A percentile compares a stretch with the other conserved stretches of the same genome.
Evolutionary conservation across 352 stramenopile species (phyloP).

Genomic region (Phytophthora palmivora): DNA sequence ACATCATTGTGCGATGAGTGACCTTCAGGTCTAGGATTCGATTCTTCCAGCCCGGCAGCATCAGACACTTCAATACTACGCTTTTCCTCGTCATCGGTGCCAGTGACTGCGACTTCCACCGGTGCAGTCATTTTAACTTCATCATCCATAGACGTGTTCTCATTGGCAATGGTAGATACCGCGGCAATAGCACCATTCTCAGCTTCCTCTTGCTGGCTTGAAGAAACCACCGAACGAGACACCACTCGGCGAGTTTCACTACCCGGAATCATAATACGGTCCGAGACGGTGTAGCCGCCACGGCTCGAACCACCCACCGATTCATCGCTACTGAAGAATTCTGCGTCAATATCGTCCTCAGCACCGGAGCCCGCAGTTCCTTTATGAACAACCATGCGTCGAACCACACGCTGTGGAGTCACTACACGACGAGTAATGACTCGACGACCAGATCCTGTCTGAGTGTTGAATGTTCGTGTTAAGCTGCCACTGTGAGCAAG

Average conservation of each 20-base stretch:
- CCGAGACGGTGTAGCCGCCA: conserved; percentile 2
- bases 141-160: background rate
- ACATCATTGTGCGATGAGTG: background rate
- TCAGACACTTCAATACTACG: too few species aligned
- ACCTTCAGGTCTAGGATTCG: background rate
- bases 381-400: conserved; percentile 31
- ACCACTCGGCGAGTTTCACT: conserved; percentile 18
- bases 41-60: too few species aligned
- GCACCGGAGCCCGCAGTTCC: conserved; percentile 3
- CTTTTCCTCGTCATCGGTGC: too few species aligned
- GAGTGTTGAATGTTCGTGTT: conserved; percentile 12
- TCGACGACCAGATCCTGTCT: conserved; percentile 14
- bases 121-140: background rate
- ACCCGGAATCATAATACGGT: conserved; percentile 19
- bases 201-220: conserved; percentile 3
- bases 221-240: conserved; percentile 2
- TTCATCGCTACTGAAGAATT: conserved; percentile 29
- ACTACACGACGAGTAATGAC: conserved; percentile 39
- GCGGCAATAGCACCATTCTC: background rate
- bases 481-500: conserved; percentile 8
- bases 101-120: background rate
- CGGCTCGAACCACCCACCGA: conserved; percentile 16
- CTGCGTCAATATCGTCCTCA: conserved; percentile 19
- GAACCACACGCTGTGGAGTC: conserved; percentile 33
- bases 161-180: background rate